Evolutionary conservation across 768 basidiomycete species (phyloP).

Genomic region (Phaeotremella fagi): DNA sequence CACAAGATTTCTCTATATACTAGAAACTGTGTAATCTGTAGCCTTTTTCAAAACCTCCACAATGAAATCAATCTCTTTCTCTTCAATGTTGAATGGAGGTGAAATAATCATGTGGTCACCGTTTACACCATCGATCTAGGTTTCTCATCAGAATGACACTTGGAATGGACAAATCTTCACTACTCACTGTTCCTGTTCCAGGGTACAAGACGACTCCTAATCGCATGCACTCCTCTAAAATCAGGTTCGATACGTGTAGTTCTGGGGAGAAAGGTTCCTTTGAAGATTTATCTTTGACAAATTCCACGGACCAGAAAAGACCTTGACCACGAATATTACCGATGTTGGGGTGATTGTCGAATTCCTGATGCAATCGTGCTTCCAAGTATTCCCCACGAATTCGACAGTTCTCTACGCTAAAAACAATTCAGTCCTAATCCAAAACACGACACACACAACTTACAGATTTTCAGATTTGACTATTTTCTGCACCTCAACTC

Average conservation of each 20-base stretch:
- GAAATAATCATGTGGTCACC: constrained; percentile 72
- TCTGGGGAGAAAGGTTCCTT: constrained; percentile 6
- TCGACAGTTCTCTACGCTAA: constrained; percentile 57
- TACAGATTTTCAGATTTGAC: constrained; percentile 63
- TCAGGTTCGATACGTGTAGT: constrained; percentile 3
- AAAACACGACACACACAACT: not conserved
- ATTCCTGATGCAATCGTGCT: constrained; percentile 44
- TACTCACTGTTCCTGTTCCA: constrained; percentile 58
- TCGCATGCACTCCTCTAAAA: not conserved
- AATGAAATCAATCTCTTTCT: constrained; percentile 64
- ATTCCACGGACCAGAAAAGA: constrained; percentile 78
- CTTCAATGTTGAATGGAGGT: constrained; percentile 73
- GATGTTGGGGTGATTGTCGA: constrained; percentile 53
- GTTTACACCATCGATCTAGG: constrained; percentile 58
- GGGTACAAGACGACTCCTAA: constrained; percentile 64
- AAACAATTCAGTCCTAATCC: not conserved
- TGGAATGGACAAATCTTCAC: constrained; percentile 53
- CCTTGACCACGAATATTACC: constrained; percentile 82
- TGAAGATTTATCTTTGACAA: constrained; percentile 57
- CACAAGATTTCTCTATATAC: no score
- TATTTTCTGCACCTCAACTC: constrained; percentile 73
- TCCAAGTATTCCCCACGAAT: constrained; percentile 61
- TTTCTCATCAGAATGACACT: constrained; percentile 52
- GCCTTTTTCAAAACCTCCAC: constrained; percentile 48
- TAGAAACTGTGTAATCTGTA: no score